Evolutionary conservation across 352 stramenopile species (phyloP).

Genomic region (Phytophthora nicotianae): DNA sequence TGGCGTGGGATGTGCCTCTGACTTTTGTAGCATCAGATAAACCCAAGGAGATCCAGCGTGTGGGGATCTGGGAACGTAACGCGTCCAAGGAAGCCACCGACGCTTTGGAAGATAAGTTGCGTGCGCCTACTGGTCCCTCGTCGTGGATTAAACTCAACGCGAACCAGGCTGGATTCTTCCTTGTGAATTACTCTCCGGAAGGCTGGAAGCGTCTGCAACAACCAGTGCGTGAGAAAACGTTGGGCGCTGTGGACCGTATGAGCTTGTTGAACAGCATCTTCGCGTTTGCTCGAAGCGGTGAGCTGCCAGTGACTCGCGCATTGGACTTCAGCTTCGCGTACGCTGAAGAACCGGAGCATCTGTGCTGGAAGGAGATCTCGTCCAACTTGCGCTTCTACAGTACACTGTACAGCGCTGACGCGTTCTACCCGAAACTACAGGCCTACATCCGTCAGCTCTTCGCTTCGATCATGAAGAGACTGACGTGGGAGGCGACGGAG

Average conservation of each 20-base stretch:
- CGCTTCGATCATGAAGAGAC: constrained; percentile 49
- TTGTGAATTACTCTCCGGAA: constrained; percentile 91
- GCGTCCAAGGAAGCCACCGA: constrained; percentile 26
- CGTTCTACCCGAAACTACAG: constrained; percentile 67
- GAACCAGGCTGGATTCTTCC: constrained; percentile 94
- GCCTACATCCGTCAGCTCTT: constrained; percentile 71
- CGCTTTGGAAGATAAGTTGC: constrained; percentile 65
- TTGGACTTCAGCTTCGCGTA: constrained; percentile 76
- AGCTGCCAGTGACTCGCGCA: constrained; percentile 55
- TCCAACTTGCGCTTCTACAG: constrained; percentile 66
- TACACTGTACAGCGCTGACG: constrained; percentile 62
- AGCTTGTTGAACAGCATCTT: constrained; percentile 95
- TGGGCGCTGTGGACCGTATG: constrained; percentile 91
- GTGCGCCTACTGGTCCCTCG: constrained; percentile 21
- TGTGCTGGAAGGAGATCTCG: constrained; percentile 85
- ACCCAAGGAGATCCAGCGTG: constrained; percentile 49
- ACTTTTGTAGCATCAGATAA: constrained; percentile 62
- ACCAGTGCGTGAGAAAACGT: constrained; percentile 52
- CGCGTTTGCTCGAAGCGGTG: constrained; percentile 82
- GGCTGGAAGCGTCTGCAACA: constrained; percentile 86
- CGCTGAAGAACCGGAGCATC: constrained; percentile 58
- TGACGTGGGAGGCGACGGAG: constrained; percentile 51
- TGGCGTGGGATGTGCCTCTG: constrained; percentile 87
- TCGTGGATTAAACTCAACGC: constrained; percentile 97
- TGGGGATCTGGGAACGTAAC: constrained; percentile 65